Conservation (phyloP, 345 rosid genomes). For the Citrus mangshanensis region DNA sequence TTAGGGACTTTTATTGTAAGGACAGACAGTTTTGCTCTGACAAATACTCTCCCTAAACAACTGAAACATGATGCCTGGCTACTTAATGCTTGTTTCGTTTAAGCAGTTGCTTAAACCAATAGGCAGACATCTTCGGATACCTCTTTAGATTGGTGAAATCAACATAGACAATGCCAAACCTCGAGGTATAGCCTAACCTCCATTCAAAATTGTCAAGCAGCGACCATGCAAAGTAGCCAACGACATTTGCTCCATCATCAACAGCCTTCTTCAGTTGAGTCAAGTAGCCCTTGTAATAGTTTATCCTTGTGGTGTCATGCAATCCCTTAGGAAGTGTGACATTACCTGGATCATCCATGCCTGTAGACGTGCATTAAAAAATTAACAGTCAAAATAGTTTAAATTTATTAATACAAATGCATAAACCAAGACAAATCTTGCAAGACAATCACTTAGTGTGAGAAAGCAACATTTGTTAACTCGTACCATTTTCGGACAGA, state of each 20-base stretch:
- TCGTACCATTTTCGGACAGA: constrained; percentile 82
- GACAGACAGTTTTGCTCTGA: neutral
- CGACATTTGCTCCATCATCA: constrained; percentile 78
- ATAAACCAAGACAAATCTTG: neutral
- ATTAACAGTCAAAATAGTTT: neutral
- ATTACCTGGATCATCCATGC: constrained; percentile 94
- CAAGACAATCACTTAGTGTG: neutral
- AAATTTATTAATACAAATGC: neutral
- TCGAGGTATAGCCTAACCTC: constrained; percentile 86
- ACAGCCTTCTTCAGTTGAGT: constrained; percentile 79
- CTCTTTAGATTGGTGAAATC: constrained; percentile 69
- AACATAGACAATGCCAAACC: constrained; percentile 92
- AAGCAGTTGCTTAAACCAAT: constrained; percentile 77
- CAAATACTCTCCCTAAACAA: neutral
- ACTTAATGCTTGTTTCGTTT: constrained; percentile 27
- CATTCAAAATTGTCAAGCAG: constrained; percentile 96
- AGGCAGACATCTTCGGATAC: constrained; percentile 90
- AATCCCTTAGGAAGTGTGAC: constrained; percentile 62
- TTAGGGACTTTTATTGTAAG: neutral
- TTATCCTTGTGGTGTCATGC: constrained; percentile 75
- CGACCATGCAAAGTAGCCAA: constrained; percentile 95
- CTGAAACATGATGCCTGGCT: neutral
- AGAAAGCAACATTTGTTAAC: neutral
- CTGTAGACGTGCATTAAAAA: constrained; percentile 24
- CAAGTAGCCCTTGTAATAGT: constrained; percentile 68